phyloP scores from a whole-genome alignment of 768 basidiomycete species.

The Serendipita vermifera region DNA sequence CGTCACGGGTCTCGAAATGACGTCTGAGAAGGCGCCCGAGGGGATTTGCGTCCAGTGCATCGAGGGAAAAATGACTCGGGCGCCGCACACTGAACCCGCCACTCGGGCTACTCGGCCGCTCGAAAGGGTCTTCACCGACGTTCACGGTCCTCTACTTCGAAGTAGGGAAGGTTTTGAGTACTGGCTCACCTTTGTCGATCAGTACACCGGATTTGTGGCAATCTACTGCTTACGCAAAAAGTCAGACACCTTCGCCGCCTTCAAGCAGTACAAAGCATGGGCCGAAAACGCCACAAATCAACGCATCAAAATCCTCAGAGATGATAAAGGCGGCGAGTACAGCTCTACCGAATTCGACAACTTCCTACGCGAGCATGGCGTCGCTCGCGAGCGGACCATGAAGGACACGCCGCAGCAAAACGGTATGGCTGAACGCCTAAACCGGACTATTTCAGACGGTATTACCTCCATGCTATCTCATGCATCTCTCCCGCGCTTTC shows the following conservation, averaged over 20 bases:
- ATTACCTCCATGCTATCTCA: slow-evolving; percentile 13
- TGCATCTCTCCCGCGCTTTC: not conserved
- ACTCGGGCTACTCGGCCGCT: too few species aligned
- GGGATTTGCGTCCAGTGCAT: too few species aligned
- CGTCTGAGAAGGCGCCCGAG: too few species aligned
- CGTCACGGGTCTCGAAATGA: too few species aligned
- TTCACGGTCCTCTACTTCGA: not conserved
- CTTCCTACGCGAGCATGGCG: slow-evolving; percentile 12
- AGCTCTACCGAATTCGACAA: slow-evolving; percentile 14
- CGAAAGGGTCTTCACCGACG: not conserved
- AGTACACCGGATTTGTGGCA: too few species aligned
- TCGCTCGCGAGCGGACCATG: slow-evolving; percentile 12
- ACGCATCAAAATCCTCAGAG: slow-evolving; percentile 22
- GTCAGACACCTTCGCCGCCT: slow-evolving; percentile 20
- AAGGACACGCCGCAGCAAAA: slow-evolving; percentile 20
- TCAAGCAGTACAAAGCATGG: slow-evolving; percentile 20
- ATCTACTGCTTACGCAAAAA: slow-evolving; percentile 22
- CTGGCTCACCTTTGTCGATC: too few species aligned
- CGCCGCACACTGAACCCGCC: too few species aligned
- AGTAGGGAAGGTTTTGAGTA: not conserved
- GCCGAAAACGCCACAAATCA: slow-evolving; percentile 20
- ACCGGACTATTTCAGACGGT: slow-evolving; percentile 15
- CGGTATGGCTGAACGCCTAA: slow-evolving; percentile 18
- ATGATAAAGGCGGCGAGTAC: slow-evolving; percentile 28
- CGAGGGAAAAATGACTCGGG: not conserved